Evolutionary conservation across 2,329 filamentous ascomycete genomes (phyloP), one percentile per base, ranked within the genome.

Genomic region (Ophiostoma triangulosporum): DNA sequence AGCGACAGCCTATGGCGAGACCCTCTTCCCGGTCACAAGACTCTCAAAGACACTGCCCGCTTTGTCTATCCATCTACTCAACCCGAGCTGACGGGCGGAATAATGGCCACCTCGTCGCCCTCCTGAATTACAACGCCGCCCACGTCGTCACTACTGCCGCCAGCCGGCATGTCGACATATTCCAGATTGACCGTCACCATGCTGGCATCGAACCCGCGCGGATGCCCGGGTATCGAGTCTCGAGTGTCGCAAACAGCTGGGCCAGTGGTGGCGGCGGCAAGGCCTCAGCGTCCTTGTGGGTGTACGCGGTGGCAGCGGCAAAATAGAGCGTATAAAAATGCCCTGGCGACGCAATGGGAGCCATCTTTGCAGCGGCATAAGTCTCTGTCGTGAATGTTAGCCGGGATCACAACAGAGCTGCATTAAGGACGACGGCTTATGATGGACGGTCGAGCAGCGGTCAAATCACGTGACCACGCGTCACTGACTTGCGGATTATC

Each of bases 31-130:
- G n/a, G n/a, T n/a, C n/a, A n/a, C n/a, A n/a, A n/a, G n/a, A n/a
- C n/a, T n/a, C n/a, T n/a, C n/a, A n/a, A n/a, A n/a, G n/a, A n/a
- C n/a, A n/a, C n/a, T n/a, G n/a, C n/a, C n/a, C n/a, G n/a, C n/a
- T 40, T n/a, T n/a, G n/a, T n/a, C n/a, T n/a, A 17, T 45, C 62
- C 24, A 63, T 61, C 15, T 6, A 68, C 68, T 75, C 67, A 93
- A 4, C 88, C 88, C 35, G 88, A 89, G 72, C 88, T 94, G 59
- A 94, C 88, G 9, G 88, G 88, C 32, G 88, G 88, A 54, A 94
- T 91, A 33, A 94, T 84, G 40, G 85, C 88, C 53, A 94, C 86
- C 69, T 94, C 88, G 64, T 94, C 88, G 27, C 83, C 86, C 57
- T 80, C 79, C 51, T 80, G 69, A 54, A 94, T 84, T 54, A 78